Base-by-base conservation (phyloP, 371 early-diverging fungal genomes). In the Circinella minor region DNA sequence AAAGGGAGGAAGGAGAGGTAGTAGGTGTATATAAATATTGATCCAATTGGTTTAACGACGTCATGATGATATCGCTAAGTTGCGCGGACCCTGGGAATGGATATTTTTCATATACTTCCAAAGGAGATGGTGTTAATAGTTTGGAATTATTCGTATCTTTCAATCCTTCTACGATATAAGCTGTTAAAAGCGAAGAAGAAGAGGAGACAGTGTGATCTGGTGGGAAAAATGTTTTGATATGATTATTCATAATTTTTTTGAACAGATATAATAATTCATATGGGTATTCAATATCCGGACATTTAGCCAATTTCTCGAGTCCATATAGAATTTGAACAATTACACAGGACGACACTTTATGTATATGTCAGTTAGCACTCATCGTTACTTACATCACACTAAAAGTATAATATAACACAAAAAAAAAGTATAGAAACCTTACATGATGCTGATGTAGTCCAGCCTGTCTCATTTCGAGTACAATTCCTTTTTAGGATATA, bases 31-130 rank as follows among this genome's bases (percentile, higher is more conserved):
- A 43, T 9, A 43, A 6, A n/a, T 51, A 17, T 51, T 51, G 51
- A 51, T 57, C 57, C 27, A 57, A 57, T 57, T 13, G 36, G 14
- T n/a, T 57, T 11, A 57, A 13, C 6, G 57, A 57, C 7, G 57
- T 27, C 8, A 34, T 8, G 14, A 57, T 17, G 4, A 66, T 57
- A 43, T 66, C 67, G 18, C 9, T 37, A 4, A 66, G 38, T 27
- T 55, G 47, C 8, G 67, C 67, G 36, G 8, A 43, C 6, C 67
- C 67, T 57, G 67, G 67, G 3, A 66, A 36, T 15, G 67, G 57
- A 46, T 66, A 66, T 38, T 59, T 27, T 18, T 66, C 37, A 48
- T 66, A 66, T 17, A 59, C 59, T 11, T 59, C 13, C n/a, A 59
- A 38, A 37, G 38, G 55, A 14, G 60, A 39, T 8, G 27, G 27